Evolutionary conservation across 352 stramenopile species (phyloP).

Genomic region (Phytopythium oedochilum): DNA sequence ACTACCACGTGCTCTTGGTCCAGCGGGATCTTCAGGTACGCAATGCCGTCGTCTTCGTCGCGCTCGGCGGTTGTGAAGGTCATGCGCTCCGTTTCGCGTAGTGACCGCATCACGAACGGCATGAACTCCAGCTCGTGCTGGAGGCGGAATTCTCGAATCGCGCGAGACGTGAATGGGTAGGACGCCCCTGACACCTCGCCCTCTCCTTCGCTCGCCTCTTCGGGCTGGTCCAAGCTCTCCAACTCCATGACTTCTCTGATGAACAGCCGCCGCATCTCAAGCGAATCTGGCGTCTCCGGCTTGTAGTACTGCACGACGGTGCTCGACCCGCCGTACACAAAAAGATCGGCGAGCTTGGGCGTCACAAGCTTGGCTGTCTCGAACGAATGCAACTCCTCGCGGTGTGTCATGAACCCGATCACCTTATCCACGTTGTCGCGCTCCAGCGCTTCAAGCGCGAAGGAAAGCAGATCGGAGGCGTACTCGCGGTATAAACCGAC

Average conservation of each 20-base stretch:
- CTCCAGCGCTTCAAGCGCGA: conserved; percentile 55
- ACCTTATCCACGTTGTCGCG: conserved; percentile 66
- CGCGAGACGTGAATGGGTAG: conserved; percentile 35
- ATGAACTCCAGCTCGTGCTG: conserved; percentile 67
- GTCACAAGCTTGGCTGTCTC: conserved; percentile 34
- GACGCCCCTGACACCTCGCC: conserved; percentile 13
- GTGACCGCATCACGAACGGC: conserved; percentile 39
- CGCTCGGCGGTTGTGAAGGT: not conserved
- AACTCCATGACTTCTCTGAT: conserved; percentile 65
- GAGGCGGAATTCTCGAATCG: conserved; percentile 58
- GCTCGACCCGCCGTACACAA: conserved; percentile 34
- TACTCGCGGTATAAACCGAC: conserved; percentile 44
- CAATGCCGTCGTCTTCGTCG: conserved; percentile 12
- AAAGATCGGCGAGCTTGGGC: conserved; percentile 63
- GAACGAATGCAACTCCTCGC: conserved; percentile 42
- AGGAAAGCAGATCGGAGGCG: conserved; percentile 36
- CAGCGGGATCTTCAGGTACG: conserved; percentile 51
- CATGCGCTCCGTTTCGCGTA: conserved; percentile 1
- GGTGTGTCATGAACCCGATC: conserved; percentile 51
- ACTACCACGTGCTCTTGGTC: conserved; percentile 36
- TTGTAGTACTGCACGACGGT: conserved; percentile 65
- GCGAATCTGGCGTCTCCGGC: conserved; percentile 34
- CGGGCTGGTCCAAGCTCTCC: conserved; percentile 23
- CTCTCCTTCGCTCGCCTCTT: conserved; percentile 15
- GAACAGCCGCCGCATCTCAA: conserved; percentile 52